Evolutionary conservation across 768 basidiomycete species (phyloP), one percentile per base, ranked within the genome.

Genomic region (Calocera viscosa): DNA sequence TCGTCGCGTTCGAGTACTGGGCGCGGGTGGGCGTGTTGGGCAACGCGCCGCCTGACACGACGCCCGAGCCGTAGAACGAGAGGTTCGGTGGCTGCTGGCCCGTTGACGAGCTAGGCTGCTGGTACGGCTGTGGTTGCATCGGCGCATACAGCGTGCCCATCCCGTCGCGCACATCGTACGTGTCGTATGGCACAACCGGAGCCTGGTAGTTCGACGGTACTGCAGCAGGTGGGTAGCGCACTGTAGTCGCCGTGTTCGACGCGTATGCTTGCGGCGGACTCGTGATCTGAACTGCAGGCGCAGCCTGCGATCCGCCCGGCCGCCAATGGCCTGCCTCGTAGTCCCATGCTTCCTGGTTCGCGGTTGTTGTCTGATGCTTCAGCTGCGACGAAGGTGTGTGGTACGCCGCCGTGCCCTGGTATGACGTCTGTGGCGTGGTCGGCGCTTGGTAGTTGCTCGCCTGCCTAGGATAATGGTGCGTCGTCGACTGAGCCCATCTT

Each of bases 81-180:
- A 60, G 53, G 53, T 60, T 60, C 19, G 2, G 30, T 32, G 11
- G 26, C 30, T 2, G 53, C 14, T 60, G 53, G 2, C 30, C 53
- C 8, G 41, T 74, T 74, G 65, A 78, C 72, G 64, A 64, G 32
- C 39, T 53, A 72, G 89, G 89, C 38, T 82, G 73, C 69, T 82
- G 81, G 75, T 84, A 91, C 70, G 87, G 86, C 28, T 92, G 90
- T 35, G 90, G 87, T 74, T 91, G 91, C 81, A 93, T 82, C 0
- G 91, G 90, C 39, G 86, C 86, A 73, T 86, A 93, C 76, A 92
- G 74, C 67, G 82, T 82, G 43, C 83, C 69, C 80, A 76, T 65
- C 11, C 72, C 74, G 24, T 74, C 74, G 17, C 73, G 70, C 7
- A 70, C 68, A 66, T 75, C 74, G 66, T 68, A 74, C 2, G 69